Evolutionary conservation across 2,329 filamentous ascomycete genomes (phyloP), one percentile per base, ranked within the genome.

Genomic region (Pseudovirgaria hyperparasitica): DNA sequence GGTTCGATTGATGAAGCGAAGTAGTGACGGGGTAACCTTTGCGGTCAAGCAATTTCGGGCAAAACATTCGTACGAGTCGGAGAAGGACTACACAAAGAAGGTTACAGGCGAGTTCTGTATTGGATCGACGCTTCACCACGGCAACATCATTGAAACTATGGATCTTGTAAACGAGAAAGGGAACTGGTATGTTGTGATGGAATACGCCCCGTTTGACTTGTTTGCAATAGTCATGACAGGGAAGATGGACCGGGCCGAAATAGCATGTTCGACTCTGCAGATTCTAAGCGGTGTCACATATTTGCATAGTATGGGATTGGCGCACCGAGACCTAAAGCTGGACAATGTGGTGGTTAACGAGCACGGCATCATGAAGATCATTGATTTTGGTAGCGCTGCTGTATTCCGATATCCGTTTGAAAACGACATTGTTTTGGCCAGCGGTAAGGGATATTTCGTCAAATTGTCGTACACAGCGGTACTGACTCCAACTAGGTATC

Each of bases 171-270:
- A 92, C 40, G 90, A 98, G 57, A 90, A 87, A 54, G 75, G 73
- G 26, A 85, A 79, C 38, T 98, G 90, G 84, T 98, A 85, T 46
- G 87, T 96, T 48, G 90, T 98, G 22, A 98, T 98, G 90, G 90
- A 98, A 50, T 98, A 92, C 47, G 90, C 86, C 8, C 90, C 90
- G 0, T 98, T 67, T 46, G 90, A 98, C 52, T 67, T 98, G 16
- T 98, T 98, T 50, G 90, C 90, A 9, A 93, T 92, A 38, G 90
- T 98, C 39, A 98, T 98, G 90, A 96, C 90, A 0, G 90, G 90
- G 19, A 92, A 85, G 57, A 98, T 98, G 90, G 72, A 73, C 21
- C 75, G 84, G 32, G 80, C 92, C 41, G 90, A 98, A 52, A 72
- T 96, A 33, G 76, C 76, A 4, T 98, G 90, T 55, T 78, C 77